phyloP scores from a whole-genome alignment of 192 early-diverging fungal genomes.

The Coemansia sp. region DNA sequence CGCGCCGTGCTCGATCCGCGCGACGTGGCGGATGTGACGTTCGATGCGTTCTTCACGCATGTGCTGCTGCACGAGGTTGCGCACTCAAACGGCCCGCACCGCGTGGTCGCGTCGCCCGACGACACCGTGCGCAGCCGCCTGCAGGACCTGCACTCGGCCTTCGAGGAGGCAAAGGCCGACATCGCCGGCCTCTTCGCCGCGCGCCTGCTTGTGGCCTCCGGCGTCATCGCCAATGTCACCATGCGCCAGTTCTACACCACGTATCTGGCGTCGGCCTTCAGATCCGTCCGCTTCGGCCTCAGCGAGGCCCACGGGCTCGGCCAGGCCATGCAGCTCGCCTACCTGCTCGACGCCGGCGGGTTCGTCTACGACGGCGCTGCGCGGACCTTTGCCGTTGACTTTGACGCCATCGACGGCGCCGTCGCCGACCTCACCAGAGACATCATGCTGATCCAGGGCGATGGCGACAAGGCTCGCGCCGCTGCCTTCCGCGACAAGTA shows the following conservation, averaged over 20 bases:
- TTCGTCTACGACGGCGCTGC: conserved; percentile 55
- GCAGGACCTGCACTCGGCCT: conserved; percentile 69
- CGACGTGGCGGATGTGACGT: conserved; percentile 61
- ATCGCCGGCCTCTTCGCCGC: conserved; percentile 69
- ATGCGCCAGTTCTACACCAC: conserved; percentile 69
- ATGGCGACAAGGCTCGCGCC: conserved; percentile 65
- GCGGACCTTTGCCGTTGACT: conserved; percentile 60
- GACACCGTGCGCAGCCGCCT: conserved; percentile 68
- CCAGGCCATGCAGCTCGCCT: conserved; percentile 72
- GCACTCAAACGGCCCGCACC: conserved; percentile 72
- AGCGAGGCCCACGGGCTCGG: conserved; percentile 71
- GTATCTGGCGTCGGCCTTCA: conserved; percentile 71
- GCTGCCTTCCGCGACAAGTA: conserved; percentile 61
- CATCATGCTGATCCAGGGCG: conserved; percentile 70
- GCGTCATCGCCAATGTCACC: conserved; percentile 60
- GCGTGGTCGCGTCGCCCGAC: conserved; percentile 46
- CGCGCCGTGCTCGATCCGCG: conserved; percentile 51
- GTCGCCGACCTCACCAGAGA: conserved; percentile 63
- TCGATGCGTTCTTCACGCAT: conserved; percentile 72
- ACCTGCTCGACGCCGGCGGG: conserved; percentile 65
- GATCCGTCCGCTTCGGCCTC: conserved; percentile 72
- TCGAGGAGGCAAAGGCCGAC: conserved; percentile 81
- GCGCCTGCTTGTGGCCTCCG: conserved; percentile 59
- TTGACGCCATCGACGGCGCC: conserved; percentile 58
- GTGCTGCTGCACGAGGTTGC: conserved; percentile 72